Conservation (phyloP, 805 yeast species). For the Cyberlindnera saturnus region DNA sequence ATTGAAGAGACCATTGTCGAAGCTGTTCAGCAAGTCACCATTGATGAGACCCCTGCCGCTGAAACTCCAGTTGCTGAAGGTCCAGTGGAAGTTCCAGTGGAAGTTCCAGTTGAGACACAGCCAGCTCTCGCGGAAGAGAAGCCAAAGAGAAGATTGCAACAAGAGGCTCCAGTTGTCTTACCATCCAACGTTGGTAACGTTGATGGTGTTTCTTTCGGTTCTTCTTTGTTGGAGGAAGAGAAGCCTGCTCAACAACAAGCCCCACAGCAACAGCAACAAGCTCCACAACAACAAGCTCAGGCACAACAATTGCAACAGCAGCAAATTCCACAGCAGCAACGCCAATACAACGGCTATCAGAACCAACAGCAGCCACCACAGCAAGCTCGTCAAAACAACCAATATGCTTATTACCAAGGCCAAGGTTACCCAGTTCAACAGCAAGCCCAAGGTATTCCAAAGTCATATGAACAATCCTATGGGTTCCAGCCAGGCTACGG, state of each 20-base stretch:
- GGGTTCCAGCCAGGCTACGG: slow-evolving; percentile 16
- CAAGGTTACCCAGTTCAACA: slow-evolving; percentile 15
- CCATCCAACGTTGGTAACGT: slow-evolving; percentile 39
- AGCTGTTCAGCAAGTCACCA: slow-evolving; percentile 14
- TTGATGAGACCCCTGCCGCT: slow-evolving; percentile 9
- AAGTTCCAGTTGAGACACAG: slow-evolving; percentile 9
- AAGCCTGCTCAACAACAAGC: slow-evolving; percentile 21
- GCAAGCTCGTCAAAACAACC: slow-evolving; percentile 5
- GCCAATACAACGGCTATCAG: slow-evolving; percentile 13
- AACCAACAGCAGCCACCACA: slow-evolving; percentile 10
- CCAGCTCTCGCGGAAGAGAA: slow-evolving; percentile 20
- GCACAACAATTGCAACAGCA: slow-evolving; percentile 12
- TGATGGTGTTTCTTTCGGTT: slow-evolving; percentile 61
- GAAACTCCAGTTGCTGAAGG: slow-evolving; percentile 10
- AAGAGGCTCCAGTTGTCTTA: slow-evolving; percentile 43
- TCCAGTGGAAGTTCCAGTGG: slow-evolving; percentile 8
- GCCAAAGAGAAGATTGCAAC: slow-evolving; percentile 31
- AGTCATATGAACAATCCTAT: slow-evolving; percentile 29
- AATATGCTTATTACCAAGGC: slow-evolving; percentile 2
- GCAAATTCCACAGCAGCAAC: slow-evolving; percentile 8
- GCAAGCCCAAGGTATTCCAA: slow-evolving; percentile 22
- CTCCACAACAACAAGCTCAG: slow-evolving; percentile 15
- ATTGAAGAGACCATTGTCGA: slow-evolving; percentile 9
- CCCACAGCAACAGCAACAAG: slow-evolving; percentile 16
- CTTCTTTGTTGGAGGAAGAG: slow-evolving; percentile 38